These are phyloP conservation scores for Populus hybrid DNA, from an alignment of 441 rosid species.

Conservation along the genomic window DNA sequence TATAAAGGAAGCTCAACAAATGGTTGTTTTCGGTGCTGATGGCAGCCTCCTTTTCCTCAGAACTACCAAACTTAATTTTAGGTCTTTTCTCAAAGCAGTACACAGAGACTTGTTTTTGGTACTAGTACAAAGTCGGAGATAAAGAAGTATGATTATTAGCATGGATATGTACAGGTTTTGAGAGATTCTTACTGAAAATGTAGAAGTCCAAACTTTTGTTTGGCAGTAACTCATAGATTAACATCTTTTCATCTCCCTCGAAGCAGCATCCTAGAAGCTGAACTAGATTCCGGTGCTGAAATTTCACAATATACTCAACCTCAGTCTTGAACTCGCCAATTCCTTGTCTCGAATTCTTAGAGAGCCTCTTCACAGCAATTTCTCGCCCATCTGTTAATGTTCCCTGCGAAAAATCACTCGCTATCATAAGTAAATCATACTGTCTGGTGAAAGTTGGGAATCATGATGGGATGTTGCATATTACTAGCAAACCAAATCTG, in stretches of 20 bases:
- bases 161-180: not conserved
- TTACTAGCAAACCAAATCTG: not conserved
- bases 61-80: not conserved
- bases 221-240: too few species aligned
- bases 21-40: not conserved
- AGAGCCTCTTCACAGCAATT: too few species aligned
- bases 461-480: not conserved
- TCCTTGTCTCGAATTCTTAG: too few species aligned
- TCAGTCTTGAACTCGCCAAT: too few species aligned
- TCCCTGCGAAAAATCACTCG: constrained; percentile 32
- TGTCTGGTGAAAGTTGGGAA: not conserved
- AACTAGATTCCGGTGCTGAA: too few species aligned
- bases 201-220: constrained; percentile 27
- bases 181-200: constrained; percentile 28
- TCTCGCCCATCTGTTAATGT: not conserved
- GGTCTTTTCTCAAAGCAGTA: not conserved
- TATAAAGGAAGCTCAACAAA: not conserved
- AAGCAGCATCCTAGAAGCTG: too few species aligned
- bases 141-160: not conserved
- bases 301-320: too few species aligned
- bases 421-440: not conserved
- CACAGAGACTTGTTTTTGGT: not conserved
- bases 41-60: not conserved
- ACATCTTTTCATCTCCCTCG: too few species aligned
- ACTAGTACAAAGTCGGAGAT: not conserved